A percentile compares a stretch with the other conserved stretches of the same genome.
Evolutionary conservation across 176 grass and related monocot genomes (phyloP).

Genomic region (bread wheat (Triticum aestivum)): DNA sequence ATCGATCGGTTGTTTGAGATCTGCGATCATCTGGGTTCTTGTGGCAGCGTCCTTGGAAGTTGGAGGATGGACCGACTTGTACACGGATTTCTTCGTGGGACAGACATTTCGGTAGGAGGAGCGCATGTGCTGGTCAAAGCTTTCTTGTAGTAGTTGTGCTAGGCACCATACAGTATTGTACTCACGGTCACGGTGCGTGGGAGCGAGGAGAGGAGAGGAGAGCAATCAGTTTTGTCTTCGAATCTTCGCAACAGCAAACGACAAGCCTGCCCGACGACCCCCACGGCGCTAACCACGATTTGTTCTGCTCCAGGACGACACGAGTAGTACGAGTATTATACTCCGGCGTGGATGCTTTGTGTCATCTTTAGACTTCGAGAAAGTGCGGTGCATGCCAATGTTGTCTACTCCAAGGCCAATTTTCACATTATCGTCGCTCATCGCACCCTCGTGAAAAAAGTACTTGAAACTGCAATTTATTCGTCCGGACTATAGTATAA

Average conservation of each 20-base stretch:
- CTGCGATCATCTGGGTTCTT: neutral
- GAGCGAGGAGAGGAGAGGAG: neutral
- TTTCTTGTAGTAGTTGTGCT: no score
- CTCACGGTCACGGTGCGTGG: neutral
- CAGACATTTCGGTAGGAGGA: neutral
- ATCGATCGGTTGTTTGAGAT: neutral
- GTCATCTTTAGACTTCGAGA: neutral
- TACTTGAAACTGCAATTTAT: neutral
- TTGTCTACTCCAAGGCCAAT: neutral
- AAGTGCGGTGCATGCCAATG: neutral
- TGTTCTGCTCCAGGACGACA: neutral
- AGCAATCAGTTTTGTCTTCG: slow-evolving; percentile 11
- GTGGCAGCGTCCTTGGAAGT: neutral
- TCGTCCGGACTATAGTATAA: neutral
- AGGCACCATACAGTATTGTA: no score
- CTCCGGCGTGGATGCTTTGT: neutral
- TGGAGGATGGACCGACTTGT: neutral
- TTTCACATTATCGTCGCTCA: neutral
- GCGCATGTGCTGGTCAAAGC: neutral
- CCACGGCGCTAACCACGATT: slow-evolving; percentile 30
- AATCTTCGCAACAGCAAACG: slow-evolving; percentile 70
- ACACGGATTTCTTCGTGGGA: neutral
- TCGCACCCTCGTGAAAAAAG: neutral
- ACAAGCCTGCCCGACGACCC: slow-evolving; percentile 34
- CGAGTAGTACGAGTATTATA: neutral